These are phyloP conservation scores for Hypoxylon trugodes DNA, from an alignment of 495 filamentous ascomycete species.

Conservation along the genomic window DNA sequence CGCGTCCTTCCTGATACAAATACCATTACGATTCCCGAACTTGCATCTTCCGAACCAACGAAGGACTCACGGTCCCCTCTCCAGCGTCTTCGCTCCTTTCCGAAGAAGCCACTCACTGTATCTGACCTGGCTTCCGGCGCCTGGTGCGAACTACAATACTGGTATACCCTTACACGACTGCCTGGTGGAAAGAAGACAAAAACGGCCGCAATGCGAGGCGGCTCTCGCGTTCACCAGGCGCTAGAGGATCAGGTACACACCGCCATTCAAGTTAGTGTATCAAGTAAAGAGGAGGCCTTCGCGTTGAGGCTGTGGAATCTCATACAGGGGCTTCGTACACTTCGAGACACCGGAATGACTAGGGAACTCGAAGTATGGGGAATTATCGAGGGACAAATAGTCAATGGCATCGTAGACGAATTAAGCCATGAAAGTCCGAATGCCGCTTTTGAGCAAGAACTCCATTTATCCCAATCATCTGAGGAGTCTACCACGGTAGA, in stretches of 20 bases:
- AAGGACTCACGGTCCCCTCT: conserved; percentile 54
- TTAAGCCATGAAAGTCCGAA: conserved; percentile 82
- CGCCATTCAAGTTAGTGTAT: conserved; percentile 74
- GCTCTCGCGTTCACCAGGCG: conserved; percentile 77
- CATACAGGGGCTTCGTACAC: conserved; percentile 80
- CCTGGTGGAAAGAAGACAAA: conserved; percentile 70
- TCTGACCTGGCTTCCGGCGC: conserved; percentile 86
- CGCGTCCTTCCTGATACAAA: conserved; percentile 45
- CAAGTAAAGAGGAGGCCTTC: conserved; percentile 81
- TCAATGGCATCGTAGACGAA: conserved; percentile 92
- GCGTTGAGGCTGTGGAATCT: conserved; percentile 91
- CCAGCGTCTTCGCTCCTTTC: conserved; percentile 78
- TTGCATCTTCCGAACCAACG: neutral
- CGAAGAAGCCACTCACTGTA: conserved; percentile 84
- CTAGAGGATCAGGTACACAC: conserved; percentile 87
- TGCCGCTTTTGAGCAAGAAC: conserved; percentile 66
- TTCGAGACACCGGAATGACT: conserved; percentile 81
- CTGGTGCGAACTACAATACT: conserved; percentile 97
- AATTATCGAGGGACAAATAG: conserved; percentile 77
- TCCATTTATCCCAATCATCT: conserved; percentile 44
- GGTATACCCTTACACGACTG: conserved; percentile 79
- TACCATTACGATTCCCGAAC: conserved; percentile 6
- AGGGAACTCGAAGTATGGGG: conserved; percentile 96
- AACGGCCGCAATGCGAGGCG: conserved; percentile 85
- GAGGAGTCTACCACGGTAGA: conserved; percentile 23